phyloP scores from a whole-genome alignment of 2,329 filamentous ascomycete genomes.

The Stylonectria norvegica region DNA sequence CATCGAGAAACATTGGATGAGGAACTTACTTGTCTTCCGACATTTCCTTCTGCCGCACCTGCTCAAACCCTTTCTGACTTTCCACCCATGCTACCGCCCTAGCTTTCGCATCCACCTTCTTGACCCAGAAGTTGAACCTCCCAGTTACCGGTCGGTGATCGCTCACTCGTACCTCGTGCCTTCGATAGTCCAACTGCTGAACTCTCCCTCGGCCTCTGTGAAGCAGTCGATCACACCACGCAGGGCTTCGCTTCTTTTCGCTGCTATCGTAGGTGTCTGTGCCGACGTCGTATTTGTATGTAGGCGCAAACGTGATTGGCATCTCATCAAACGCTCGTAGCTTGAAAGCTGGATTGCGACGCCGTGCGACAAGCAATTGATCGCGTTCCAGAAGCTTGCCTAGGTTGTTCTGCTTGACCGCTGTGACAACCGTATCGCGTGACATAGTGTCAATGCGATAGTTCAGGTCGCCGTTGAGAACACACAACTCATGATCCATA shows the following conservation, averaged over 20 bases:
- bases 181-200: conserved; percentile 79
- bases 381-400: conserved; percentile 86
- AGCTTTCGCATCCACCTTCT: conserved; percentile 69
- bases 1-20: neutral
- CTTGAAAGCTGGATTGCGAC: conserved; percentile 85
- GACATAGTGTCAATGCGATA: conserved; percentile 98
- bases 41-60: conserved; percentile 64
- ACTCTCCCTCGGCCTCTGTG: conserved; percentile 79
- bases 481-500: conserved; percentile 94
- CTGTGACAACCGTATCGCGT: conserved; percentile 84
- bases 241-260: conserved; percentile 90
- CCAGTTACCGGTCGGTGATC: conserved; percentile 93
- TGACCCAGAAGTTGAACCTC: conserved; percentile 76
- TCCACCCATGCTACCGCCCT: conserved; percentile 66
- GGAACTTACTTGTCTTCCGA: conserved; percentile 71
- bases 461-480: conserved; percentile 94
- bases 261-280: conserved; percentile 91
- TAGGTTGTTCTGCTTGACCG: conserved; percentile 77
- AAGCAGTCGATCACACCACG: conserved; percentile 95
- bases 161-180: conserved; percentile 86
- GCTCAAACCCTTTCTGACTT: conserved; percentile 71
- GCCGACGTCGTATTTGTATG: conserved; percentile 97
- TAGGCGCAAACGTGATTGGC: conserved; percentile 88
- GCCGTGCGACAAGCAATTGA: conserved; percentile 82
- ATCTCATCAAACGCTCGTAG: conserved; percentile 87